Percentiles rank a stretch among this genome's conserved stretches.
phyloP scores from a whole-genome alignment of 2,329 filamentous ascomycete genomes.

The Dissoconium aciculare region DNA sequence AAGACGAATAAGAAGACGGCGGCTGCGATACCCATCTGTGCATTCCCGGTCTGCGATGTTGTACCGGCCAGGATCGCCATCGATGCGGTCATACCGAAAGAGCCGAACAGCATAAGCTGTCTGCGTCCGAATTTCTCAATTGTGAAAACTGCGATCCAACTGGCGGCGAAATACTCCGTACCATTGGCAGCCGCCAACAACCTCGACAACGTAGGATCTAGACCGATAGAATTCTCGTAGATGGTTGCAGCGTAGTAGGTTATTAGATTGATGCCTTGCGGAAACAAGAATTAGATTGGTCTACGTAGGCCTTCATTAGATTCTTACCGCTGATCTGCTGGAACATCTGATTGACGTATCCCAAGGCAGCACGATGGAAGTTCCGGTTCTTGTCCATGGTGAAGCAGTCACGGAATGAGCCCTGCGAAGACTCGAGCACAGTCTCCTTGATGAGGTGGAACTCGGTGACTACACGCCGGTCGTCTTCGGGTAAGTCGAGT shows the following conservation, averaged over 20 bases:
- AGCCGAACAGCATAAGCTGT: constrained; percentile 57
- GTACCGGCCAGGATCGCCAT: constrained; percentile 21
- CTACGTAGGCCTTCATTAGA: constrained; percentile 13
- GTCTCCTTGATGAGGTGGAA: constrained; percentile 25
- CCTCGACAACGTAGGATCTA: constrained; percentile 32
- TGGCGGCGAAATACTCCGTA: constrained; percentile 38
- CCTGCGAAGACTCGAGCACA: constrained; percentile 23
- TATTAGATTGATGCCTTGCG: constrained; percentile 8
- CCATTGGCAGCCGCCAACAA: constrained; percentile 40
- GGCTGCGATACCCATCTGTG: constrained; percentile 22
- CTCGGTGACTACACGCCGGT: constrained; percentile 15
- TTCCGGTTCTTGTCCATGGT: constrained; percentile 29
- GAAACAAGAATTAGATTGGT: neutral
- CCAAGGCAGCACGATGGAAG: constrained; percentile 30
- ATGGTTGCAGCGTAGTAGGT: constrained; percentile 34
- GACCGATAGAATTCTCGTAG: constrained; percentile 38
- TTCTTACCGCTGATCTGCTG: constrained; percentile 29
- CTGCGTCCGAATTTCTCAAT: constrained; percentile 41
- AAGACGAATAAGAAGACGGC: constrained; percentile 26
- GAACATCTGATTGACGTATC: constrained; percentile 32
- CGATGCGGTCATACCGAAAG: constrained; percentile 21
- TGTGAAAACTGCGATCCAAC: constrained; percentile 35
- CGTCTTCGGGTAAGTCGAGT: constrained; percentile 25
- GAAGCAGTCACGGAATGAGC: constrained; percentile 19
- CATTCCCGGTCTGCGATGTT: constrained; percentile 10